Conservation (phyloP, 108 stramenopile species). For the Skeletonema marinoi region DNA sequence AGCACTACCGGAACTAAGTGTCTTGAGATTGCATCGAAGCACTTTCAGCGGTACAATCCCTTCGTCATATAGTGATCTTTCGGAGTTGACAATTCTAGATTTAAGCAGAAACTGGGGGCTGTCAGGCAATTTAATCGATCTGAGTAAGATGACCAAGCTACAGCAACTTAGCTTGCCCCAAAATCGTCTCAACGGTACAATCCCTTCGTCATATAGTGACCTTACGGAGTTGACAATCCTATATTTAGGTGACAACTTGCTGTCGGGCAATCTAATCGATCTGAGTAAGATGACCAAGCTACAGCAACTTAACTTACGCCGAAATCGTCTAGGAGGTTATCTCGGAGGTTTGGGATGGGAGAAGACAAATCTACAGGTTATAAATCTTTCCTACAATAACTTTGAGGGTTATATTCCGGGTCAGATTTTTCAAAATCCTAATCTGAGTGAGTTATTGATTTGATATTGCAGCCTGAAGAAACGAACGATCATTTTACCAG, state of each 20-base stretch:
- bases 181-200: neutral
- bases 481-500: too few relatives aligned
- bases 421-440: neutral
- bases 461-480: neutral
- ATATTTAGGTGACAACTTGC: neutral
- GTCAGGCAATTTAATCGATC: neutral
- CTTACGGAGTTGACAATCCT: neutral
- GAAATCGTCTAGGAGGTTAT: neutral
- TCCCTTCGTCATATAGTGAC: neutral
- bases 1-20: neutral
- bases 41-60: neutral
- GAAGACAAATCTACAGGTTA: neutral
- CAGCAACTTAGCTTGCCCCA: neutral
- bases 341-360: neutral
- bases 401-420: neutral
- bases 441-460: neutral
- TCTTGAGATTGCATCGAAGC: neutral
- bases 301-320: neutral
- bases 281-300: neutral
- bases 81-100: neutral
- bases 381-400: neutral
- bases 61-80: neutral
- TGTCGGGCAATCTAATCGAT: neutral
- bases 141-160: neutral
- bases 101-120: neutral